Conservation (phyloP, 2,329 filamentous ascomycete genomes). For the Penicillium fuscoglaucum region DNA sequence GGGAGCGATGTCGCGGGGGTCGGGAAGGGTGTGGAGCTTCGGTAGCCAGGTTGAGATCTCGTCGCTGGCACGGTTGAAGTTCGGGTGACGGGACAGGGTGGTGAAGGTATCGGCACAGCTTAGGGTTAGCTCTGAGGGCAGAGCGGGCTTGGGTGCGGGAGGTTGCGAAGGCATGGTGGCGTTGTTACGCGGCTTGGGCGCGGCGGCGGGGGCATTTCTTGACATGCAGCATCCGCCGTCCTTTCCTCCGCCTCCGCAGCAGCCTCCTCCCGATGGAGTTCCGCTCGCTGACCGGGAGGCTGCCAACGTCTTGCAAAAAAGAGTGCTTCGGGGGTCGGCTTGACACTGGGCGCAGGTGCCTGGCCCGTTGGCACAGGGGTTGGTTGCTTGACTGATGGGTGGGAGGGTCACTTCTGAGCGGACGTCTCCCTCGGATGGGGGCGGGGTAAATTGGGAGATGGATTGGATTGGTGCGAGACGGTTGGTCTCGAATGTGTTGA, state of each 20-base stretch:
- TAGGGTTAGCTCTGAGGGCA: conserved; percentile 46
- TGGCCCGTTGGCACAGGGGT: conserved; percentile 64
- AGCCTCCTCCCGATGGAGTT: conserved; percentile 51
- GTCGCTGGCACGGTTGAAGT: conserved; percentile 71
- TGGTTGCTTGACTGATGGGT: conserved; percentile 39
- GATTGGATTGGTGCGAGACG: conserved; percentile 50
- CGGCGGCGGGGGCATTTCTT: conserved; percentile 28
- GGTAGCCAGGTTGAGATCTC: conserved; percentile 76
- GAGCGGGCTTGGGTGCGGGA: conserved; percentile 28
- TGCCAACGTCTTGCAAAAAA: conserved; percentile 80
- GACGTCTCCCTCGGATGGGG: conserved; percentile 58
- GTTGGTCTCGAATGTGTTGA: conserved; percentile 41
- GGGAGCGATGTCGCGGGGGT: conserved; percentile 37
- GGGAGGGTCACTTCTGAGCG: conserved; percentile 52
- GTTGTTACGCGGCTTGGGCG: conserved; percentile 25
- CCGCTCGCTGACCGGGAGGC: conserved; percentile 53
- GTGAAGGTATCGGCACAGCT: conserved; percentile 78
- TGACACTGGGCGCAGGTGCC: conserved; percentile 78
- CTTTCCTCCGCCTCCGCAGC: conserved; percentile 61
- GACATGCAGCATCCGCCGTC: conserved; percentile 64
- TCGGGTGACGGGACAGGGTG: conserved; percentile 72
- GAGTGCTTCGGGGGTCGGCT: conserved; percentile 72
- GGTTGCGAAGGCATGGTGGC: conserved; percentile 23
- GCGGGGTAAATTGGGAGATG: conserved; percentile 52
- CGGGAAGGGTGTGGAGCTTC: conserved; percentile 62